Base-by-base conservation (phyloP, 768 basidiomycete genomes). In the Rubroboletus pulcherrimus region DNA sequence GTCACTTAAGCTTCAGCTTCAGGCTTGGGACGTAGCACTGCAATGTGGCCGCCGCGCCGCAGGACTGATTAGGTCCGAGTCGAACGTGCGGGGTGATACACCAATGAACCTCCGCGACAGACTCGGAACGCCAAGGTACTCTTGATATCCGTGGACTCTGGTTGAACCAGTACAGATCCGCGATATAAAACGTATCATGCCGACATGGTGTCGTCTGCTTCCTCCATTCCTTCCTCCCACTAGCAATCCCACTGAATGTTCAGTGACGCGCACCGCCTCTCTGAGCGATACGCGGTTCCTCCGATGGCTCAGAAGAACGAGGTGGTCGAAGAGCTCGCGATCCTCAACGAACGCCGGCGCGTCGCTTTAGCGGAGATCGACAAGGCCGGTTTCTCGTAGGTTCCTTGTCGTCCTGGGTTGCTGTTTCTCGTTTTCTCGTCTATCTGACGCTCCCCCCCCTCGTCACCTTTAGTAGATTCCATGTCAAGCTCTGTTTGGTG, bases 381-480 rank as follows among this genome's bases (percentile, higher is more conserved):
- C 55, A 11, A 26, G 6, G 34, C 37, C 4, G 6, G 43, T 38
- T 56, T 38, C 30, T 53, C 51, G 55, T 56, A 11, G 2, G 43
- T 40, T n/a, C 29, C 26, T 17, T 8, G 7, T 41, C 26, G 11
- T 29, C 2, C 11, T 12, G 19, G 5, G 47, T 24, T 12, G 1
- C 10, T 19, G 8, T 17, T 31, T 33, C 24, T 38, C 29, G 21
- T 34, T 43, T 15, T 33, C 24, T 33, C 21, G 21, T 39, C 38
- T 11, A 19, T 56, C 31, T 35, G 10, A 38, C 1, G 11, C 3
- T 33, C 26, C 17, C 43, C 34, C 50, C 24, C 30, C 7, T 54
- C 86, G 86, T 12, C 43, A 31, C 51, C 37, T 33, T 10, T 53
- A 87, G 87, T 10, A 85, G 84, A 81, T 92, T 91, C 76, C 91